phyloP scores from a whole-genome alignment of 768 basidiomycete genomes.

The Auriculariales sp. region DNA sequence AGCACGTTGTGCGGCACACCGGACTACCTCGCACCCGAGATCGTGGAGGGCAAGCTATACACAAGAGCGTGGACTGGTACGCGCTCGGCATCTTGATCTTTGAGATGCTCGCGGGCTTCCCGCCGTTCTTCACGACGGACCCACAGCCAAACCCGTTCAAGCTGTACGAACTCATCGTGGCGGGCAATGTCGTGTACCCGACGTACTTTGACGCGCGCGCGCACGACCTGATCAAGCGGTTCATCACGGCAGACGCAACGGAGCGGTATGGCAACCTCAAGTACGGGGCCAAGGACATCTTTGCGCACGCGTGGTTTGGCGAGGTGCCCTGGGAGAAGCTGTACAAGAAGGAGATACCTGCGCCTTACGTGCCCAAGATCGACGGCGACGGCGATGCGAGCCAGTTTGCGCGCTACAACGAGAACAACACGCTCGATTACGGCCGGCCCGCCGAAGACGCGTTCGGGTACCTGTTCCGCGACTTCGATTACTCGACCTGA shows the following conservation, averaged over 20 bases:
- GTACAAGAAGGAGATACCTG: constrained; percentile 72
- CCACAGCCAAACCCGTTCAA: constrained; percentile 52
- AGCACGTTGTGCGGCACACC: constrained; percentile 95
- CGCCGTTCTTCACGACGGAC: constrained; percentile 85
- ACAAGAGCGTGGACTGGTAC: constrained; percentile 98
- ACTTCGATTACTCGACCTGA: constrained; percentile 53
- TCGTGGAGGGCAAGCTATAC: constrained; percentile 25
- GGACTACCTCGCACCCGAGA: constrained; percentile 92
- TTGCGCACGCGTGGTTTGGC: constrained; percentile 83
- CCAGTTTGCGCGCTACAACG: constrained; percentile 10
- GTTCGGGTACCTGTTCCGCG: constrained; percentile 57
- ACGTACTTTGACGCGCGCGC: constrained; percentile 57
- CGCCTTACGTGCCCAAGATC: constrained; percentile 90
- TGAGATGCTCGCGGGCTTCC: constrained; percentile 93
- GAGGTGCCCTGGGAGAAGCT: constrained; percentile 88
- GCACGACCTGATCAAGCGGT: constrained; percentile 75
- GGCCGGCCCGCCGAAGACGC: constrained; percentile 42
- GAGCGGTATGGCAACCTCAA: constrained; percentile 82
- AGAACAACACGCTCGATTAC: constrained; percentile 22
- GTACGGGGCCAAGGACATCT: constrained; percentile 83
- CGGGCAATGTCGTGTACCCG: constrained; percentile 77
- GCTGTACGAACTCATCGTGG: constrained; percentile 83
- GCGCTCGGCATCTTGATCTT: constrained; percentile 93
- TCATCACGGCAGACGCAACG: constrained; percentile 81
- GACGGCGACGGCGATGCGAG: constrained; percentile 89